Percentiles rank a stretch among this genome's conserved stretches.
Evolutionary conservation across 2,329 filamentous ascomycete genomes (phyloP).

Genomic region (Colletotrichum tropicale): DNA sequence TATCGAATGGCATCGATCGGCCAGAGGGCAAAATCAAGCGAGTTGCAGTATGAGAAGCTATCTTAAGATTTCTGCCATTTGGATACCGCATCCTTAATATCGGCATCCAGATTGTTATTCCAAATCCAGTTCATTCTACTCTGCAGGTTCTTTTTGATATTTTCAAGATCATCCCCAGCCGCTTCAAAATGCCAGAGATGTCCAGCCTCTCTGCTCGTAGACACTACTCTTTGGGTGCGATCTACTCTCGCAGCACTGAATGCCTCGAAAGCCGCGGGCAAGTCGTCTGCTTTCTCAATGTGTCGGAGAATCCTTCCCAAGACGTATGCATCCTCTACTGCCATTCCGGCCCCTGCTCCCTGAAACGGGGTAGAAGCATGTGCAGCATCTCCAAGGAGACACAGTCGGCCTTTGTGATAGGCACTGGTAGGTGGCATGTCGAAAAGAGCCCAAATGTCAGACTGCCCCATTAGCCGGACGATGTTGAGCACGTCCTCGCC

Average conservation of each 20-base stretch:
- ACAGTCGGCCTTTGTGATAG: not conserved
- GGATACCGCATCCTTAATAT: not conserved
- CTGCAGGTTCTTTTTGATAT: not conserved
- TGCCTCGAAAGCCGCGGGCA: not conserved
- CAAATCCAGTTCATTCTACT: not conserved
- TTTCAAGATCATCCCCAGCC: not conserved
- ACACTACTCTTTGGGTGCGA: not conserved
- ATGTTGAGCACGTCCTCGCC: not conserved
- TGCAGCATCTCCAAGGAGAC: not conserved
- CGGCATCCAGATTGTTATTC: not conserved
- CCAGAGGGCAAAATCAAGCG: not conserved
- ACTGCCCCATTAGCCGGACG: not conserved
- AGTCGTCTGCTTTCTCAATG: not conserved
- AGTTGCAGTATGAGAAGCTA: not conserved
- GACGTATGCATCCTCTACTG: not conserved
- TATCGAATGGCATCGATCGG: not conserved
- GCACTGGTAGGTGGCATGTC: not conserved
- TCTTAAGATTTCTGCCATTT: not conserved
- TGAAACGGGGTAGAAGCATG: not conserved
- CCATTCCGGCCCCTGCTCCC: not conserved
- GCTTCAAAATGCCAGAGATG: not conserved
- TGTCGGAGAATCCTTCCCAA: not conserved
- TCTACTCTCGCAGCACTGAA: not conserved
- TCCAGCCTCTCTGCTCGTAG: not conserved
- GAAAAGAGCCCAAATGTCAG: not conserved